Evolutionary conservation across 2,329 filamentous ascomycete species (phyloP).

Genomic region (Epichloe bromicola): DNA sequence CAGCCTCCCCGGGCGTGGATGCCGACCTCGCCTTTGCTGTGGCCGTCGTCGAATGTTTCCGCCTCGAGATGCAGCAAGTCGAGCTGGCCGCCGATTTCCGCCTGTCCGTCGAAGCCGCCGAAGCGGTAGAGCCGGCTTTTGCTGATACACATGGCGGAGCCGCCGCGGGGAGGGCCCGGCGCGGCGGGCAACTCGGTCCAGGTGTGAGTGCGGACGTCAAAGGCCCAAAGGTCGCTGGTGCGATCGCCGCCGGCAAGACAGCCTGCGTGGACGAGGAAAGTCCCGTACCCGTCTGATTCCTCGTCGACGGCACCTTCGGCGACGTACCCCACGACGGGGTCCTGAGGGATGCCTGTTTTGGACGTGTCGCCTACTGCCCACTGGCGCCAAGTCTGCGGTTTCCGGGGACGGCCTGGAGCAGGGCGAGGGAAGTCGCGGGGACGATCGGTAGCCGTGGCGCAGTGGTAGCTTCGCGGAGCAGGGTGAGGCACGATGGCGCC

Average conservation of each 20-base stretch:
- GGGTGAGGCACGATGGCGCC: conserved; percentile 34
- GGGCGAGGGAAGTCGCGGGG: conserved; percentile 35
- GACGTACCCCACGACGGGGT: conserved; percentile 43
- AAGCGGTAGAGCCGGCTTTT: conserved; percentile 60
- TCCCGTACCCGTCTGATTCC: conserved; percentile 49
- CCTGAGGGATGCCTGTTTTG: conserved; percentile 44
- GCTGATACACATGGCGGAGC: conserved; percentile 51
- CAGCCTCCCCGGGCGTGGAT: conserved; percentile 39
- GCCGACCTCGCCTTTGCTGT: conserved; percentile 34
- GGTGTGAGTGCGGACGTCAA: conserved; percentile 47
- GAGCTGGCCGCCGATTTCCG: conserved; percentile 56
- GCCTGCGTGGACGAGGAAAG: conserved; percentile 65
- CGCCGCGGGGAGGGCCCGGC: conserved; percentile 52
- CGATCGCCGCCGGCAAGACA: conserved; percentile 51
- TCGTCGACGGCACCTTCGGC: conserved; percentile 46
- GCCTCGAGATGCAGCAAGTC: conserved; percentile 50
- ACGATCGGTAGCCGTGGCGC: conserved; percentile 42
- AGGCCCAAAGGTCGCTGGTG: conserved; percentile 62
- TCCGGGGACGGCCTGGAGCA: conserved; percentile 11
- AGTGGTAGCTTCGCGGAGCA: conserved; percentile 58
- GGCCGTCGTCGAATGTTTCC: conserved; percentile 40
- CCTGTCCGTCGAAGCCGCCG: conserved; percentile 63
- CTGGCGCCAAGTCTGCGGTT: conserved; percentile 36
- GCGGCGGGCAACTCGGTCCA: conserved; percentile 60
- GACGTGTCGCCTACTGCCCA: conserved; percentile 43